These are phyloP conservation scores for Coniochaeta sp. DNA, from an alignment of 2,329 filamentous ascomycete species.

Conservation along the genomic window DNA sequence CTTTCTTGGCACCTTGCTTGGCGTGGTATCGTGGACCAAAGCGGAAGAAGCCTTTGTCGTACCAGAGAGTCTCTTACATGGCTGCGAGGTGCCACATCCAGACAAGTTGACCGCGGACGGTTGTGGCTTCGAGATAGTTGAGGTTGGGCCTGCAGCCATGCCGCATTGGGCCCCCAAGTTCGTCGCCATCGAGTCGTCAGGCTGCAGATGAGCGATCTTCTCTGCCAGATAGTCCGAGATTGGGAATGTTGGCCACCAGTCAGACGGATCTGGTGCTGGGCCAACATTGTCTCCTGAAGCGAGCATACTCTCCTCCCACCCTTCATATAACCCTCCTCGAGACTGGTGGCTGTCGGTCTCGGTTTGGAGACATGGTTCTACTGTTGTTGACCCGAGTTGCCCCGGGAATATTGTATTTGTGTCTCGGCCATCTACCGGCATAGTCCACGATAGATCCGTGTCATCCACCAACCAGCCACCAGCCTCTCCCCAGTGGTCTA, in stretches of 20 bases:
- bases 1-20: background rate
- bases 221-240: background rate
- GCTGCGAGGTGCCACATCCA: background rate
- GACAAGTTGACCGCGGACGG: background rate
- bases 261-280: background rate
- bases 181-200: background rate
- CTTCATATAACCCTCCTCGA: background rate
- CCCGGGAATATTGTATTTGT: too few species aligned
- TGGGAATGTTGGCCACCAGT: background rate
- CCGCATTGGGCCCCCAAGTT: background rate
- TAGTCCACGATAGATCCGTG: background rate
- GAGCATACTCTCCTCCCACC: background rate
- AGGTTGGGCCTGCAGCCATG: background rate
- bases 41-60: background rate
- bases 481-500: background rate
- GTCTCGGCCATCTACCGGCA: background rate
- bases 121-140: background rate
- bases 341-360: background rate
- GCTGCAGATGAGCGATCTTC: background rate
- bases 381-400: background rate
- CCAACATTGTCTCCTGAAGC: background rate
- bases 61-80: background rate
- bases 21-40: background rate
- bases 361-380: background rate
- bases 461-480: background rate